Evolutionary conservation across 169 alveolate genomes (phyloP).

Genomic region (Plasmodium gallinaceum): DNA sequence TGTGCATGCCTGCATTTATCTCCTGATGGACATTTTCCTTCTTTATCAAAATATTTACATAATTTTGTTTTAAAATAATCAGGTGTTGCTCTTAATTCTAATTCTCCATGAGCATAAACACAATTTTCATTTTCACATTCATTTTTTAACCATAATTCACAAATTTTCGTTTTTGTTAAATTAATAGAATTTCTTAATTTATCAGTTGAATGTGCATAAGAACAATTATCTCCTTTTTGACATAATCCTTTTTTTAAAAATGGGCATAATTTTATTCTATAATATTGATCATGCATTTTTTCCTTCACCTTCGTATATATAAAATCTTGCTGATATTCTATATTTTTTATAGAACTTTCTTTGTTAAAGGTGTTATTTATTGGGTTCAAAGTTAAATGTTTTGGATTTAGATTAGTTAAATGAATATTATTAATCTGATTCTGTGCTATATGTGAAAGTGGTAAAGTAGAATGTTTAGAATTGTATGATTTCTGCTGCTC

Average conservation of each 20-base stretch:
- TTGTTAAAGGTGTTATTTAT: too few species aligned
- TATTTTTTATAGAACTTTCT: too few species aligned
- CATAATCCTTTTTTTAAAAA: conserved; percentile 58
- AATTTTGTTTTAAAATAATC: conserved; percentile 84
- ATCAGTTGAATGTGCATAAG: conserved; percentile 51
- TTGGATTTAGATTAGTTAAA: too few species aligned
- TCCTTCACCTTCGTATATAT: conserved; percentile 2
- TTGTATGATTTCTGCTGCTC: neutral
- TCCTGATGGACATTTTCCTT: conserved; percentile 82
- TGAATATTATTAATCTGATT: too few species aligned
- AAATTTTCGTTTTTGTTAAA: conserved; percentile 77
- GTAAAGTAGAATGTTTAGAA: too few species aligned
- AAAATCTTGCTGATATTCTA: too few species aligned
- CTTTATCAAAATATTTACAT: conserved; percentile 83
- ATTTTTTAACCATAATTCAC: conserved; percentile 84
- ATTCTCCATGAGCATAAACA: conserved; percentile 85
- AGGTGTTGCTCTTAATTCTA: conserved; percentile 80
- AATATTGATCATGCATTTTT: conserved; percentile 33
- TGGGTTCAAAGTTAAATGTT: too few species aligned
- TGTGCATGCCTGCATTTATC: conserved; percentile 85
- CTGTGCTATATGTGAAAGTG: too few species aligned
- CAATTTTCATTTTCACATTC: conserved; percentile 81
- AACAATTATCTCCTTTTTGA: conserved; percentile 57
- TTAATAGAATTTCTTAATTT: conserved; percentile 26
- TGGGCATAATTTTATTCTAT: conserved; percentile 62